Percentiles rank a stretch among this genome's conserved stretches.
phyloP scores from a whole-genome alignment of 169 alveolate genomes.

The Nephromyces sp. region DNA sequence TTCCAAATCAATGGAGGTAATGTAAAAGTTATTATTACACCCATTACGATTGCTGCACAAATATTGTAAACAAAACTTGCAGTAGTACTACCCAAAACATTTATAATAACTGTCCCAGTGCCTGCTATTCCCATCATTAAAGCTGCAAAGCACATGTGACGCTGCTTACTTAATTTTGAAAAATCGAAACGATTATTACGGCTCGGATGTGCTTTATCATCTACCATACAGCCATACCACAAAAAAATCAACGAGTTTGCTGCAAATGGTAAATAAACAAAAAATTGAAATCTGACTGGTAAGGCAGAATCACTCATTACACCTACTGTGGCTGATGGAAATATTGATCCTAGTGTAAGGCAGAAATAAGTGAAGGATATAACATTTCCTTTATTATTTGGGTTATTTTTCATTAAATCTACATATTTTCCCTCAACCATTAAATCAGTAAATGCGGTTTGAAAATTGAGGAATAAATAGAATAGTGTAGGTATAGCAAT shows the following conservation, averaged over 20 bases:
- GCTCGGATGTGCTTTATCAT: background rate
- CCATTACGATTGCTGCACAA: background rate
- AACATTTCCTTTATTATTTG: background rate
- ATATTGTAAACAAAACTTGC: background rate
- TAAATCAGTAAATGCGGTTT: too few species aligned
- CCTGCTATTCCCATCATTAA: background rate
- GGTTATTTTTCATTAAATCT: too few species aligned
- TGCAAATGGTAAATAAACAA: slow-evolving; percentile 12
- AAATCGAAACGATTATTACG: background rate
- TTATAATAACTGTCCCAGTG: background rate
- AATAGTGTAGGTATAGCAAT: too few species aligned
- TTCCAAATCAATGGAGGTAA: slow-evolving; percentile 14
- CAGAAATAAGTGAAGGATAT: background rate
- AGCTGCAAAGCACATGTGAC: background rate
- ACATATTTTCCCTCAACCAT: too few species aligned
- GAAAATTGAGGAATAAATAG: too few species aligned
- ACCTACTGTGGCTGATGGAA: slow-evolving; percentile 7
- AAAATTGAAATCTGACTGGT: slow-evolving; percentile 4
- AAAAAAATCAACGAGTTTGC: background rate
- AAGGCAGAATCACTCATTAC: background rate
- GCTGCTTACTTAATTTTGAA: background rate
- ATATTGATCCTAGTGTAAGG: background rate
- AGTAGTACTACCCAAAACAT: background rate
- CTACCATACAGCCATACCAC: background rate
- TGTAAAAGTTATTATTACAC: background rate